These are phyloP conservation scores for Quercus variabilis DNA, from an alignment of 306 rosid genomes.

Conservation along the genomic window DNA sequence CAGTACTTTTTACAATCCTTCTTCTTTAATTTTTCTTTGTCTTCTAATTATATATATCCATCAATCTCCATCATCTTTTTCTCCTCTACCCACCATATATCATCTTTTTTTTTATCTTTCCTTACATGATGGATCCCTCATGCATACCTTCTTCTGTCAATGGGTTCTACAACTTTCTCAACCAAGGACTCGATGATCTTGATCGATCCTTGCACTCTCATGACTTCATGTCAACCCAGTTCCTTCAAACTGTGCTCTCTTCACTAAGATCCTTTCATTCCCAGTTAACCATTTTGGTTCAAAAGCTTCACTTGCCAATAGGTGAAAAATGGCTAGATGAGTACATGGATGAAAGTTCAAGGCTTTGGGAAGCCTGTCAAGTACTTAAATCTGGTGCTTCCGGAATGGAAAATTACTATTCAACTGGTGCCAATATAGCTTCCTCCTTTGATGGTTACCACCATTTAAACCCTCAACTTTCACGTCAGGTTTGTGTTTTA, in stretches of 20 bases:
- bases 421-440: conserved; percentile 35
- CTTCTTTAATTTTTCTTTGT: not conserved
- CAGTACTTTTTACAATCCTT: conserved; percentile 12
- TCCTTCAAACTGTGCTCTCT: conserved; percentile 62
- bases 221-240: conserved; percentile 69
- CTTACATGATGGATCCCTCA: conserved; percentile 61
- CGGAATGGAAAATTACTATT: conserved; percentile 48
- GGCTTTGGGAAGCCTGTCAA: conserved; percentile 80
- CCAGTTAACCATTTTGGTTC: conserved; percentile 61
- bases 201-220: conserved; percentile 41
- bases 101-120: conserved; percentile 1
- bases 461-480: conserved; percentile 48
- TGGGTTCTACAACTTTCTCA: conserved; percentile 75
- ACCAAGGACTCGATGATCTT: conserved; percentile 60
- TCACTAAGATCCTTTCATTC: conserved; percentile 70
- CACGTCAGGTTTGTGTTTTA: conserved; percentile 47
- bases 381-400: conserved; percentile 69
- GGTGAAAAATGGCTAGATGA: conserved; percentile 93
- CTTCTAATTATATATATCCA: conserved; percentile 40
- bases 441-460: conserved; percentile 48
- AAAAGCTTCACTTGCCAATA: conserved; percentile 60
- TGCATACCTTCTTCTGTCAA: conserved; percentile 63
- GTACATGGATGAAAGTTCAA: conserved; percentile 87
- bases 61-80: conserved; percentile 47
- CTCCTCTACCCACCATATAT: conserved; percentile 5